phyloP scores from a whole-genome alignment of 768 basidiomycete genomes.

The Tulasnella sp. region DNA sequence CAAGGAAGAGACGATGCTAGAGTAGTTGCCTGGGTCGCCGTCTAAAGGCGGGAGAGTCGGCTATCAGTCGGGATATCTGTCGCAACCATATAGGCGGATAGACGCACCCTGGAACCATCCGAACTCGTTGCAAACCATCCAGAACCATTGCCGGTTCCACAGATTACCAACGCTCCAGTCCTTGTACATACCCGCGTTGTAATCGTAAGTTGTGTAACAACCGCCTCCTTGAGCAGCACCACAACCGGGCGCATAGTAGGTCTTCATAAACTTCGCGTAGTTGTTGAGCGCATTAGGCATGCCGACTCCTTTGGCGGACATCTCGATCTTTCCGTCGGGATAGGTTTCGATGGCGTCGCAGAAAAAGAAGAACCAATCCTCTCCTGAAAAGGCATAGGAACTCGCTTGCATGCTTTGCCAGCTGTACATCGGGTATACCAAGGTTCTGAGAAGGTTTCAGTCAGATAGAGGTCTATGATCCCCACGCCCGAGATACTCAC shows the following conservation, averaged over 20 bases:
- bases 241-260: neutral
- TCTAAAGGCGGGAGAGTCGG: neutral
- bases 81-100: neutral
- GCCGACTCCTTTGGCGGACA: slow-evolving; percentile 6
- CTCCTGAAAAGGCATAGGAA: neutral
- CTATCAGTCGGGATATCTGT: neutral
- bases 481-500: neutral
- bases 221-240: neutral
- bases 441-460: neutral
- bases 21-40: slow-evolving; percentile 15
- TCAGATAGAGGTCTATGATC: neutral
- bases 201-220: slow-evolving; percentile 21
- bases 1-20: slow-evolving; percentile 21
- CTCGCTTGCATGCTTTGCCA: slow-evolving; percentile 10
- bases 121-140: slow-evolving; percentile 18
- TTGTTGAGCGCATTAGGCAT: neutral
- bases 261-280: slow-evolving; percentile 4
- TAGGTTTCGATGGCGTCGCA: slow-evolving; percentile 21
- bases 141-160: slow-evolving; percentile 10
- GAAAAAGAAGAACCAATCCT: slow-evolving; percentile 15
- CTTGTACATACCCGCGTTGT: neutral
- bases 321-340: neutral
- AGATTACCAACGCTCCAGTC: slow-evolving; percentile 1
- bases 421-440: neutral
- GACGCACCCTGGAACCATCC: slow-evolving; percentile 15